These are phyloP conservation scores for Melastoma candidum DNA, from an alignment of 441 rosid species.

Conservation along the genomic window DNA sequence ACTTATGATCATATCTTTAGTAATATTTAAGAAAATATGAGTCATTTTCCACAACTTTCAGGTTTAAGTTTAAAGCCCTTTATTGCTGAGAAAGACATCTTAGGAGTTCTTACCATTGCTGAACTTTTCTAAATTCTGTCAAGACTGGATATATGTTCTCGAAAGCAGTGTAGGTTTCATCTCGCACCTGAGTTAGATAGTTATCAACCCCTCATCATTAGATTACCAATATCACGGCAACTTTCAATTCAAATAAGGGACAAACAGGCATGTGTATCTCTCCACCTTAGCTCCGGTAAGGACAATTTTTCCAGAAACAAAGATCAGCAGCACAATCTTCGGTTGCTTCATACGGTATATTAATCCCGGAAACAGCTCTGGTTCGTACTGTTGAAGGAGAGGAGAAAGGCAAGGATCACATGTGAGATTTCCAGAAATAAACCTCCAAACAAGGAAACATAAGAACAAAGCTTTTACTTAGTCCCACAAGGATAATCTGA, in stretches of 20 bases:
- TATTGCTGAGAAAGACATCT: too few relatives aligned
- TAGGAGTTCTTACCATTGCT: conserved; percentile 35
- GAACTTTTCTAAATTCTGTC: conserved; percentile 70
- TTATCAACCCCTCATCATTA: neutral
- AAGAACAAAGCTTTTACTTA: too few relatives aligned
- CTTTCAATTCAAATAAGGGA: too few relatives aligned
- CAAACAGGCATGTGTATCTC: too few relatives aligned
- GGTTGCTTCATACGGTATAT: conserved; percentile 76
- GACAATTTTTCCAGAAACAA: conserved; percentile 67
- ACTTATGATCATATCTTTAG: too few relatives aligned
- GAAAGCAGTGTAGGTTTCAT: conserved; percentile 65
- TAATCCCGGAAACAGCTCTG: conserved; percentile 65
- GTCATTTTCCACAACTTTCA: too few relatives aligned
- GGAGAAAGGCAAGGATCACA: neutral
- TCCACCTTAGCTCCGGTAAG: conserved; percentile 77
- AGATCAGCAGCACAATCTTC: conserved; percentile 59
- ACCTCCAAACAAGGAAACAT: too few relatives aligned
- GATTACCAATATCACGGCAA: conserved; percentile 1
- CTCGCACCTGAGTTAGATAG: conserved; percentile 43
- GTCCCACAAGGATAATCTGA: too few relatives aligned
- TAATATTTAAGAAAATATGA: too few relatives aligned
- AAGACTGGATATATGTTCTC: conserved; percentile 82
- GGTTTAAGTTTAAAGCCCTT: too few relatives aligned
- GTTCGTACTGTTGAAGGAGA: conserved; percentile 44
- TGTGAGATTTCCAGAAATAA: too few relatives aligned